phyloP scores from a whole-genome alignment of 768 basidiomycete species.

The Leucogyrophana mollusca region DNA sequence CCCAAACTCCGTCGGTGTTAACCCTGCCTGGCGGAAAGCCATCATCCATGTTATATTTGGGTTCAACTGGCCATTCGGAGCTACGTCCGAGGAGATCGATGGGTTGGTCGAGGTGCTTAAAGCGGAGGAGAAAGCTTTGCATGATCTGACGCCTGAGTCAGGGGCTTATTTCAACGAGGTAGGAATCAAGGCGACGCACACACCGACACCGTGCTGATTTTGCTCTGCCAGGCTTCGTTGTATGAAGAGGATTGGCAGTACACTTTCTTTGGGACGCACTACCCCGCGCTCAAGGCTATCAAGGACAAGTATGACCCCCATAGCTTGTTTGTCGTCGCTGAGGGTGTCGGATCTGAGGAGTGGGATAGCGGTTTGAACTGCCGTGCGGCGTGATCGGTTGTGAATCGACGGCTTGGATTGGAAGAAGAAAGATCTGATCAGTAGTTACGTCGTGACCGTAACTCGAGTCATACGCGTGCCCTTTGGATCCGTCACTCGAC shows the following conservation, averaged over 20 bases:
- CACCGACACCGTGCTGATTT: background rate
- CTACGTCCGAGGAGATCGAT: constrained; percentile 11
- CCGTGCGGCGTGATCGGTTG: background rate
- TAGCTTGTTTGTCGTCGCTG: constrained; percentile 42
- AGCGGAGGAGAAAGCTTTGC: constrained; percentile 17
- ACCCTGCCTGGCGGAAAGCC: constrained; percentile 49
- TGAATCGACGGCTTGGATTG: too few species aligned
- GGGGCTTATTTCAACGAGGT: constrained; percentile 49
- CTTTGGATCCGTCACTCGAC: too few species aligned
- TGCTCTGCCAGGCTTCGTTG: constrained; percentile 34
- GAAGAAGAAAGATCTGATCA: too few species aligned
- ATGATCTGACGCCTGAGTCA: constrained; percentile 24
- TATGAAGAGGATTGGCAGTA: constrained; percentile 36
- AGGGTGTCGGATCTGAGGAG: constrained; percentile 50
- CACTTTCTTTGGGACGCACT: constrained; percentile 45
- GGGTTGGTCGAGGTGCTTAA: constrained; percentile 5
- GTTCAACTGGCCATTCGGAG: constrained; percentile 14
- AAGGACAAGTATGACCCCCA: constrained; percentile 39
- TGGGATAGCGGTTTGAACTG: constrained; percentile 38
- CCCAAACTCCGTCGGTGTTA: constrained; percentile 39
- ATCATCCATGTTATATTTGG: constrained; percentile 26
- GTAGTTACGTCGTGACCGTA: too few species aligned
- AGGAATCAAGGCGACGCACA: constrained; percentile 7
- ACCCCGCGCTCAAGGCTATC: constrained; percentile 34
- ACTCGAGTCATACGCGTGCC: too few species aligned